Base-by-base conservation (phyloP, 192 early-diverging fungal species). In the Backusella australiensis region DNA sequence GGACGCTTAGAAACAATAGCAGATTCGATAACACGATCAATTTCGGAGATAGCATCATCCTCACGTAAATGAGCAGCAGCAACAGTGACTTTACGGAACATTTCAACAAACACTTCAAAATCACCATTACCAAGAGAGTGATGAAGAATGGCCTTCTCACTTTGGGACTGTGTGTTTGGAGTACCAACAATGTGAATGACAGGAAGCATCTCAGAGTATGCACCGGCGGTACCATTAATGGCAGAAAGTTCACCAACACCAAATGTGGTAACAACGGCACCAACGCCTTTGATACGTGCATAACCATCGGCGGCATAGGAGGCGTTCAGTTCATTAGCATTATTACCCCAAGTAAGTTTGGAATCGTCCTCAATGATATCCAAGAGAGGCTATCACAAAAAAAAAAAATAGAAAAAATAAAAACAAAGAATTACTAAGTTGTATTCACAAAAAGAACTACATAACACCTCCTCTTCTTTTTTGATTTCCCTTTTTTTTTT, bases 171-270 rank as follows among this genome's bases (percentile, higher is more conserved):
- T n/a, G 86, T 87, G 14, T 65, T 74, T 4, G 86, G 86, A n/a
- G 85, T 84, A 23, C 86, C 86, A 49, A 86, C 86, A 66, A 87
- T 86, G 76, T 87, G 86, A 4, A 87, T 75, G 6, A 87, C 86
- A 0, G 86, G 85, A 1, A 87, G 78, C 80, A 86, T 78, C 72
- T 87, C 86, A 42, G 84, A 74, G 29, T 74, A 78, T 14, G 84
- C 84, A 34, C 86, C 86, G 29, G 86, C 86, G 52, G 77, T 81
- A 67, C 80, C 85, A 74, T 86, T 86, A 0, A 82, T 73, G 29
- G 81, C 78, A 35, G 75, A 78, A 41, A 86, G 59, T 74, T 86
- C 85, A 17, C 85, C 85, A 29, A 86, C 85, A n/a, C 85, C 85
- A 75, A 86, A 86, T 23, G 85, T 86, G 14, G 85, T 86, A 12